Evolutionary conservation across 108 stramenopile species (phyloP), one percentile per base, ranked within the genome.

Genomic region (Discostella pseudostelligera): DNA sequence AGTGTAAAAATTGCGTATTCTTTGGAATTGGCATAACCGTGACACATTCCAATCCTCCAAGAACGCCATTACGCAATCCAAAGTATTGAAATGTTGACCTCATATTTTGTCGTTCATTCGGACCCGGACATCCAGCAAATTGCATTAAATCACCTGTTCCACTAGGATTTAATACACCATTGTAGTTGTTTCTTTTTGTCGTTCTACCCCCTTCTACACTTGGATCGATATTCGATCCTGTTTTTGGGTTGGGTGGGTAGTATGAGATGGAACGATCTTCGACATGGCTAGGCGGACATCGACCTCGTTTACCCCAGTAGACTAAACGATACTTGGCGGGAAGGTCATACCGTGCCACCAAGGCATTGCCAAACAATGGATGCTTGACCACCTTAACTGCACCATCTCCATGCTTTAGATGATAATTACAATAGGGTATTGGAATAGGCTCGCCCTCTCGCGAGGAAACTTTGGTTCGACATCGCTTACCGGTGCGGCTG

Each of bases 371-470:
- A 19, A 79, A 79, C 50, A 86, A 62, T 17, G 80, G 80, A 65
- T 86, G 85, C 42, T 58, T 53, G 49, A 83, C 82, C 20, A 81
- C 81, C 24, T 69, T 69, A 8, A 86, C 53, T 21, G 85, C 85
- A 13, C 82, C 80, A 55, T 86, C 85, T 26, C 85, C 85, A 8
- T 25, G 44, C 46, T 81, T 65, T 4, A 85, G 59, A 59, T 85
- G 84, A 3, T 39, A 35, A 44, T 66, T 47, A 39, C 84, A 85
- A 47, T 85, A 85, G 14, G 84, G 84, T 39, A 86, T 86, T 0
- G 85, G 85, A 12, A 86, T 78, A 19, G 85, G 78, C 65, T 86
- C 85, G 25, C 83, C 83, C 56, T 86, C 85, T 26, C 82, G 80
- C 32, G 74, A 69, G 22, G 40, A 4, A 39, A 83, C 69, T 12